Percentiles rank a stretch among this genome's conserved stretches.
Conservation (phyloP, 2,329 filamentous ascomycete genomes). For the Fusarium sp. region DNA sequence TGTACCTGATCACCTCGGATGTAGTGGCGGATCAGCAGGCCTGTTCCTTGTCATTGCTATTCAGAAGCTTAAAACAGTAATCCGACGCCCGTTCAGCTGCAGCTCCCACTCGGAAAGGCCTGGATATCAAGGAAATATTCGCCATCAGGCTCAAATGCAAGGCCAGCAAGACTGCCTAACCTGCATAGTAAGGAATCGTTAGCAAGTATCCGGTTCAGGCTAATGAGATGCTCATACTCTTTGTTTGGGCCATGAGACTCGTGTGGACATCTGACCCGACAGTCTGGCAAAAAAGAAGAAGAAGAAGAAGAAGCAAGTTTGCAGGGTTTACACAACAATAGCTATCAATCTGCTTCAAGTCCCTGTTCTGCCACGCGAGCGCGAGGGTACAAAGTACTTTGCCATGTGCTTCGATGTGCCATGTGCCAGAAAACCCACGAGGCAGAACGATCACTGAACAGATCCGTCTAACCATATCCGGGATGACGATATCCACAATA, state of each 20-base stretch:
- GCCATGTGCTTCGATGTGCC: conserved; percentile 39
- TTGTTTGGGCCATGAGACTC: no score
- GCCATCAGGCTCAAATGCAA: neutral
- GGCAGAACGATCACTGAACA: conserved; percentile 35
- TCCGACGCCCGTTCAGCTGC: conserved; percentile 7
- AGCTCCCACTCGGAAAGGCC: conserved; percentile 9
- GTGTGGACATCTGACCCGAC: neutral
- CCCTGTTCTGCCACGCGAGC: conserved; percentile 29
- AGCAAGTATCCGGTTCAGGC: neutral
- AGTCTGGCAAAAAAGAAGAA: conserved; percentile 1
- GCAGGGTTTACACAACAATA: conserved; percentile 17
- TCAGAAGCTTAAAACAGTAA: neutral
- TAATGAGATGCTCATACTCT: neutral
- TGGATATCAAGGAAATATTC: neutral
- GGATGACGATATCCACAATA: conserved; percentile 33
- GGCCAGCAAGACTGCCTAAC: neutral
- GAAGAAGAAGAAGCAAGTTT: conserved; percentile 9
- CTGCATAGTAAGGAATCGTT: neutral
- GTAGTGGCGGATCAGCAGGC: neutral
- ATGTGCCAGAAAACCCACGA: conserved; percentile 27
- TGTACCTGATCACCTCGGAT: neutral
- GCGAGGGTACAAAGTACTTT: conserved; percentile 39
- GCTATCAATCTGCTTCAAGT: conserved; percentile 17
- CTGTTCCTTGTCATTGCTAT: neutral
- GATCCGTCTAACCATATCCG: conserved; percentile 38